Evolutionary conservation across 495 filamentous ascomycete species (phyloP).

Genomic region (Talaromyces proteolyticus): DNA sequence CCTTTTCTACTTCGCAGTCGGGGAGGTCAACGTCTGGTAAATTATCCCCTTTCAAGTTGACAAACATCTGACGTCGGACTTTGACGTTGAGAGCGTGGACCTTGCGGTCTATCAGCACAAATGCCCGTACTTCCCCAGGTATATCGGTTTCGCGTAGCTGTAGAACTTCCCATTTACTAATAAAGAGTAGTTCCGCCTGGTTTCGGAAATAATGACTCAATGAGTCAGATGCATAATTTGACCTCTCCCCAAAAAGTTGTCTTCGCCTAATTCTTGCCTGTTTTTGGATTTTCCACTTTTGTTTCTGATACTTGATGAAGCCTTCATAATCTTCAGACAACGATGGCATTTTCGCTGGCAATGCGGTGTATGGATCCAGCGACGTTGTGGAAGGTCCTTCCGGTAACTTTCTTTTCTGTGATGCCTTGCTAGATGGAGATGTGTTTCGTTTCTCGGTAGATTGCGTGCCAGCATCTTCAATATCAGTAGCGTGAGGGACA

Average conservation of each 20-base stretch:
- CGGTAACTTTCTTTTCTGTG: conserved; percentile 81
- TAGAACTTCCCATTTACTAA: conserved; percentile 89
- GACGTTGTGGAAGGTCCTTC: conserved; percentile 56
- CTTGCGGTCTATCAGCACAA: conserved; percentile 89
- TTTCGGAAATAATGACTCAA: conserved; percentile 86
- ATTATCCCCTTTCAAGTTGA: conserved; percentile 83
- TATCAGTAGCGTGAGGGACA: conserved; percentile 52
- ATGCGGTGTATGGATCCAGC: conserved; percentile 72
- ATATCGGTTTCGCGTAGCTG: conserved; percentile 75
- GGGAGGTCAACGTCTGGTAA: conserved; percentile 86
- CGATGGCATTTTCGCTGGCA: conserved; percentile 81
- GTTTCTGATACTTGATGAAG: conserved; percentile 93
- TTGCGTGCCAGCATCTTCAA: conserved; percentile 77
- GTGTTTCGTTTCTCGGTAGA: conserved; percentile 65
- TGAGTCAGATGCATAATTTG: conserved; percentile 57
- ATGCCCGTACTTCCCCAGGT: conserved; percentile 82
- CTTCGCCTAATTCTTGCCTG: conserved; percentile 81
- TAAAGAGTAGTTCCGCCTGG: conserved; percentile 82
- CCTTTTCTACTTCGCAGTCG: conserved; percentile 84
- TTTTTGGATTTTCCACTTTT: conserved; percentile 98
- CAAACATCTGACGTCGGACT: conserved; percentile 81
- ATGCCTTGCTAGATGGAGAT: conserved; percentile 54
- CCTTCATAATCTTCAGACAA: conserved; percentile 82
- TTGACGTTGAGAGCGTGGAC: conserved; percentile 83
- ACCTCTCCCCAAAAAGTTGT: conserved; percentile 88